Evolutionary conservation across 2,329 filamentous ascomycete genomes (phyloP).

Genomic region (Neoscytalidium dimidiatum): DNA sequence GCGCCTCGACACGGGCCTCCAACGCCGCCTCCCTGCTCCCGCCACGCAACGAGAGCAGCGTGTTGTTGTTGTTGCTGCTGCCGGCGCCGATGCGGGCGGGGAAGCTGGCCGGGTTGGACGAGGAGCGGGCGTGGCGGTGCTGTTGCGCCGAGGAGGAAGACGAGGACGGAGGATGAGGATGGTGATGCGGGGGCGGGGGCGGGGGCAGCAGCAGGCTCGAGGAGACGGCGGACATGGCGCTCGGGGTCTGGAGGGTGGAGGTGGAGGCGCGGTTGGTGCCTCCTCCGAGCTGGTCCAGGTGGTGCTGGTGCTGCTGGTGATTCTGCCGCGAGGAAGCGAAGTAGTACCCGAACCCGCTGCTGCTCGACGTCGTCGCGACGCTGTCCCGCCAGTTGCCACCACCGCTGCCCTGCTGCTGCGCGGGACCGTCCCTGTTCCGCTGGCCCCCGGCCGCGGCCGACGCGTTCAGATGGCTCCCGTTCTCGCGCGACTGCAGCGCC

Average conservation of each 20-base stretch:
- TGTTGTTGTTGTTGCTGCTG: not conserved
- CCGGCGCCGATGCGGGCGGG: not conserved
- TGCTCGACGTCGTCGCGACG: not conserved
- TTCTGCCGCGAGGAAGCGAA: not conserved
- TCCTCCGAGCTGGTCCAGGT: not conserved
- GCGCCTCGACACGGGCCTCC: slow-evolving; percentile 33
- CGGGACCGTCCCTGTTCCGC: too few species aligned
- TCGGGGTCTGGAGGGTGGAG: slow-evolving; percentile 8
- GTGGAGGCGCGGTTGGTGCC: not conserved
- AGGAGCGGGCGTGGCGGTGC: not conserved
- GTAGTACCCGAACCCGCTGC: not conserved
- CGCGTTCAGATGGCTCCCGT: not conserved
- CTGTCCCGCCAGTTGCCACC: not conserved
- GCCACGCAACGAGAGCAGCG: not conserved
- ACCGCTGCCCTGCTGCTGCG: not conserved
- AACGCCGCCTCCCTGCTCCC: slow-evolving; percentile 3
- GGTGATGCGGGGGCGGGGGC: not conserved
- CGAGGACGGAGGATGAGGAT: not conserved
- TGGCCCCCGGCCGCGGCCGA: not conserved
- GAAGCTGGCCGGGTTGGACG: not conserved
- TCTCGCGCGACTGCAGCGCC: not conserved
- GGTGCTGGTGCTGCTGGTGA: not conserved
- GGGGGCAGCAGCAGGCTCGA: not conserved
- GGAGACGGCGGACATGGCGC: slow-evolving; percentile 15
- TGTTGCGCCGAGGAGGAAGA: not conserved